Conservation (phyloP, 2,329 filamentous ascomycete genomes). For the Aspergillus glaucus region DNA sequence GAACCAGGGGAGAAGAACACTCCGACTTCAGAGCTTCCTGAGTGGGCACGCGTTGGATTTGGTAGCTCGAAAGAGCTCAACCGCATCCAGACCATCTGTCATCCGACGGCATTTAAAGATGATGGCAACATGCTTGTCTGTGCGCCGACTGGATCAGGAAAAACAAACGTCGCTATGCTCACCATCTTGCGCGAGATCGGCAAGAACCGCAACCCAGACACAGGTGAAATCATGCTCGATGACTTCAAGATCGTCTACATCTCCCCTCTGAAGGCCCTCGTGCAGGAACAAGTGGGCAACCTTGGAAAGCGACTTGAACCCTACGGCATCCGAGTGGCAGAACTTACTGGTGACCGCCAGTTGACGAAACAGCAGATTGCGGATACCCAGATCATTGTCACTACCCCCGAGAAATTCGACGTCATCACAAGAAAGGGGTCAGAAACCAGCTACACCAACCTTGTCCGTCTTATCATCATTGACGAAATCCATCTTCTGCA, state of each 20-base stretch:
- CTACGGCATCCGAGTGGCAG: conserved; percentile 88
- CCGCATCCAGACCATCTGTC: conserved; percentile 92
- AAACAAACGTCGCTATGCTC: conserved; percentile 98
- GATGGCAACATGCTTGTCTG: conserved; percentile 98
- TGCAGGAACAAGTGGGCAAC: conserved; percentile 97
- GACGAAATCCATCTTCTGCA: conserved; percentile 97
- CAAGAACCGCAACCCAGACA: conserved; percentile 81
- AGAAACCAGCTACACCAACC: conserved; percentile 90
- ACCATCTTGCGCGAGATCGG: conserved; percentile 94
- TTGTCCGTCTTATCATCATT: conserved; percentile 94
- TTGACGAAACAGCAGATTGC: conserved; percentile 98
- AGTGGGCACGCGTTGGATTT: conserved; percentile 85
- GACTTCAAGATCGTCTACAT: conserved; percentile 99
- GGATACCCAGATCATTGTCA: conserved; percentile 96
- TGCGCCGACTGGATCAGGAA: conserved; percentile 92
- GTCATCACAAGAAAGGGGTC: conserved; percentile 97
- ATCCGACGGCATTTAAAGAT: conserved; percentile 79
- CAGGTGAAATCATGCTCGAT: conserved; percentile 91
- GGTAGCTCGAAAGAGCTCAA: conserved; percentile 82
- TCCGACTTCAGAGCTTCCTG: conserved; percentile 79
- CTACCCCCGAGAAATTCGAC: conserved; percentile 98
- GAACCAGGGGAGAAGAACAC: conserved; percentile 76
- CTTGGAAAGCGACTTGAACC: conserved; percentile 86
- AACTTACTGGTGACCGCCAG: conserved; percentile 94
- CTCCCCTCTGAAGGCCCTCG: conserved; percentile 87